Evolutionary conservation across 371 early-diverging fungal species (phyloP).

Genomic region (Funneliformis caledonium): DNA sequence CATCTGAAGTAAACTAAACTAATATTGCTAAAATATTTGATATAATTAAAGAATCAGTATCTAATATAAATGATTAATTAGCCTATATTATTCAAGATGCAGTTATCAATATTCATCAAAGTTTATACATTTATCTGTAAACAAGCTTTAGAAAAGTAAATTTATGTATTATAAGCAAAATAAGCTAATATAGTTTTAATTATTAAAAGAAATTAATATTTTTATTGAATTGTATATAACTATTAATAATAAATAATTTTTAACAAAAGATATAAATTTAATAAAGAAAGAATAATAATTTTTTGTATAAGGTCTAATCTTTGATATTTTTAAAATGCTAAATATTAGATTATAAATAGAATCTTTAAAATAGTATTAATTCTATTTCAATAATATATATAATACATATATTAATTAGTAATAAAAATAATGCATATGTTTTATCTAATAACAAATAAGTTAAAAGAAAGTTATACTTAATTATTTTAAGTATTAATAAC

Average conservation of each 20-base stretch:
- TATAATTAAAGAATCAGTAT: background rate
- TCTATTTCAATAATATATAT: background rate
- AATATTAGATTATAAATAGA: background rate
- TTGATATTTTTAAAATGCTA: background rate
- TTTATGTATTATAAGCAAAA: too few species aligned
- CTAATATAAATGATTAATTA: background rate
- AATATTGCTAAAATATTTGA: background rate
- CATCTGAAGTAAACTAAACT: background rate
- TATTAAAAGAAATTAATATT: too few species aligned
- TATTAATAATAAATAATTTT: background rate
- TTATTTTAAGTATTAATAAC: constrained; percentile 7
- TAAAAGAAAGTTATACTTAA: background rate
- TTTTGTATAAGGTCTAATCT: background rate
- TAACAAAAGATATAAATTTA: background rate
- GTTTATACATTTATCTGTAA: too few species aligned
- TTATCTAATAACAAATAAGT: background rate
- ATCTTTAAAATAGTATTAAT: background rate
- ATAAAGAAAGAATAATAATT: background rate
- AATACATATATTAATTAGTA: background rate
- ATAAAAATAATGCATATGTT: background rate
- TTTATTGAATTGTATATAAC: too few species aligned
- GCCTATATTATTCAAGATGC: background rate
- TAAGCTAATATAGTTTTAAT: too few species aligned
- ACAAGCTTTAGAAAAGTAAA: too few species aligned
- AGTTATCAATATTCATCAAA: too few species aligned